A percentile compares a stretch with the other conserved stretches of the same genome.
Conservation (phyloP, 805 yeast species). For the Lachancea meyersii region DNA sequence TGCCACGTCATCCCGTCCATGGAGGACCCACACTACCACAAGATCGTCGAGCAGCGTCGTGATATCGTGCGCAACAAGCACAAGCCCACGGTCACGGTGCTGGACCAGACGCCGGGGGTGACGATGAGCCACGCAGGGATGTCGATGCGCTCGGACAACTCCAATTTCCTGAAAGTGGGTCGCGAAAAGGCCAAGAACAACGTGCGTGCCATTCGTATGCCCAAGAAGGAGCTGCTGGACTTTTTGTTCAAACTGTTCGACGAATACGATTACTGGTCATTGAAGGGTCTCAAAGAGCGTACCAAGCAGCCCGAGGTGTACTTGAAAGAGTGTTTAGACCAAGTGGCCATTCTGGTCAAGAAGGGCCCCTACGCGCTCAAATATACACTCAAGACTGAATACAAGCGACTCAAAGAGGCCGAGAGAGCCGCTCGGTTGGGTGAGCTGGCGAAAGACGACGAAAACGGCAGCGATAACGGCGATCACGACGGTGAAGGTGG, state of each 20-base stretch:
- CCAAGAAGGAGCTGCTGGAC: conserved; percentile 85
- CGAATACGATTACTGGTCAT: conserved; percentile 93
- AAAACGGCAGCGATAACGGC: conserved; percentile 45
- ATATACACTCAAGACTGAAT: conserved; percentile 86
- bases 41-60: conserved; percentile 54
- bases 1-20: conserved; percentile 81
- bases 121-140: conserved; percentile 83
- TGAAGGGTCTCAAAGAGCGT: conserved; percentile 88
- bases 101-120: conserved; percentile 80
- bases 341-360: conserved; percentile 81
- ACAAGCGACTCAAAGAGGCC: conserved; percentile 68
- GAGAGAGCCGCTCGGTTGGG: conserved; percentile 66
- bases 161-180: conserved; percentile 55
- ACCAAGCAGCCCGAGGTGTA: conserved; percentile 94
- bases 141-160: conserved; percentile 64
- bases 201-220: conserved; percentile 84
- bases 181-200: conserved; percentile 43
- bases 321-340: conserved; percentile 82
- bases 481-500: conserved; percentile 44
- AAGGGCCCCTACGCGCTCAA: conserved; percentile 95
- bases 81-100: conserved; percentile 57
- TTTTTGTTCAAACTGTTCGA: conserved; percentile 83
- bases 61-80: conserved; percentile 43
- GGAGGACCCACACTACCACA: conserved; percentile 60
- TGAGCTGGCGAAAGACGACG: conserved; percentile 36